Evolutionary conservation across 495 filamentous ascomycete species (phyloP), one percentile per base, ranked within the genome.

Genomic region (Xylaria intraflava): DNA sequence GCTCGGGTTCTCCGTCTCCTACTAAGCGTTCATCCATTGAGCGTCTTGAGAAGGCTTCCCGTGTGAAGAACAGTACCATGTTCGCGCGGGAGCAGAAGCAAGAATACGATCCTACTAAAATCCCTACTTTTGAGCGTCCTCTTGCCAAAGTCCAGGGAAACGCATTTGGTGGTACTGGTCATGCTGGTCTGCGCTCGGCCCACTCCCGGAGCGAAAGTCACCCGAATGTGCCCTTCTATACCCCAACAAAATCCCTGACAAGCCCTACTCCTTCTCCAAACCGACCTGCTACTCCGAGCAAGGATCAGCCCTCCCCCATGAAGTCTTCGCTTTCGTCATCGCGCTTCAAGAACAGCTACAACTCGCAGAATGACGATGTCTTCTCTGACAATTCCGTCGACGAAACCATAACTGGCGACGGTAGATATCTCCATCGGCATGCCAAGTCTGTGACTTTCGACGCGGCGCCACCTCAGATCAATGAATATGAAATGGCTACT

Each of bases 371-470:
- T 53, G 80, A 77, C 17, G 81, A 81, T n/a, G 87, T 85, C 78
- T 83, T 85, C n/a, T 84, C 87, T 0, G 81, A 84, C 31, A 73
- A 77, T 0, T 71, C 72, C 7, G 63, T 66, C 20, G 75, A 78
- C 22, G 79, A 84, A 49, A 69, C 68, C 29, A 62, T 78, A 45
- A 69, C 80, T 16, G 81, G 78, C 20, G 74, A 71, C 29, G 80
- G 83, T 35, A 77, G 76, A 56, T 77, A 67, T 17, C 77, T 88
- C 3, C 84, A 86, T 64, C 84, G 90, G 31, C 87, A 95, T 70
- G 83, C 88, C 0, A 98, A 98, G 71, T 95, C 90, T 59, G 93
- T 98, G 24, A 97, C 89, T 1, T 98, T 96, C 62, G 91, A 96
- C 74, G 85, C 83, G 24, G 93, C 89, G 0, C 92, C 93, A 20